phyloP scores from a whole-genome alignment of 345 rosid genomes.

The Cardamine chenopodiifolia region DNA sequence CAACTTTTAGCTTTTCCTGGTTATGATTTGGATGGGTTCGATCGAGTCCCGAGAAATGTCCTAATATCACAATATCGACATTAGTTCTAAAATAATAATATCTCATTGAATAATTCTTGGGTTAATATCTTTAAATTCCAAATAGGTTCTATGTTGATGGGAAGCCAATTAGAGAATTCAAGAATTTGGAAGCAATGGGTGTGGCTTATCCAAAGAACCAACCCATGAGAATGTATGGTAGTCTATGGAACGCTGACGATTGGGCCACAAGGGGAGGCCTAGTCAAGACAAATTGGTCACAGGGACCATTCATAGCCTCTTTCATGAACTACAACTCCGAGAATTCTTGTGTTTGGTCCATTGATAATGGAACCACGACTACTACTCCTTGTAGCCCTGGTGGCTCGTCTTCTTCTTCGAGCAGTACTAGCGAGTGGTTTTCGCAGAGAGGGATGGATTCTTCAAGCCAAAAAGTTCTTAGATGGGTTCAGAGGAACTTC shows the following conservation, averaged over 20 bases:
- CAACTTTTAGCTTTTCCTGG: too few species aligned
- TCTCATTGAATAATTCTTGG: neutral
- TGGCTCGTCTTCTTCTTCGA: slow-evolving; percentile 32
- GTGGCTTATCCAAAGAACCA: slow-evolving; percentile 65
- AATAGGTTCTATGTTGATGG: slow-evolving; percentile 39
- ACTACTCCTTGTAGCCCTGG: slow-evolving; percentile 26
- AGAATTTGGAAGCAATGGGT: slow-evolving; percentile 64
- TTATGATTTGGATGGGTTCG: too few species aligned
- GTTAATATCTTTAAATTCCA: neutral
- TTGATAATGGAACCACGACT: slow-evolving; percentile 26
- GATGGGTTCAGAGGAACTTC: slow-evolving; percentile 62
- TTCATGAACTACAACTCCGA: slow-evolving; percentile 57
- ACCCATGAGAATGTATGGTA: slow-evolving; percentile 63
- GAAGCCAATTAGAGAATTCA: slow-evolving; percentile 75
- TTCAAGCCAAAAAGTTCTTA: slow-evolving; percentile 39
- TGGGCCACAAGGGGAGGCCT: slow-evolving; percentile 81
- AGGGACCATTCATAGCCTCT: slow-evolving; percentile 69
- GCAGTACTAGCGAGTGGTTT: slow-evolving; percentile 39
- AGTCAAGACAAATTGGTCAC: slow-evolving; percentile 65
- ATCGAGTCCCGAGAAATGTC: too few species aligned
- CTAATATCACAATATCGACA: neutral
- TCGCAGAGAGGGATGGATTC: slow-evolving; percentile 46
- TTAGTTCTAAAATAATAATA: neutral
- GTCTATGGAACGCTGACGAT: slow-evolving; percentile 76
- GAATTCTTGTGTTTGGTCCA: slow-evolving; percentile 55